Conservation (phyloP, 768 basidiomycete species). For the Amanita jacksonii region DNA sequence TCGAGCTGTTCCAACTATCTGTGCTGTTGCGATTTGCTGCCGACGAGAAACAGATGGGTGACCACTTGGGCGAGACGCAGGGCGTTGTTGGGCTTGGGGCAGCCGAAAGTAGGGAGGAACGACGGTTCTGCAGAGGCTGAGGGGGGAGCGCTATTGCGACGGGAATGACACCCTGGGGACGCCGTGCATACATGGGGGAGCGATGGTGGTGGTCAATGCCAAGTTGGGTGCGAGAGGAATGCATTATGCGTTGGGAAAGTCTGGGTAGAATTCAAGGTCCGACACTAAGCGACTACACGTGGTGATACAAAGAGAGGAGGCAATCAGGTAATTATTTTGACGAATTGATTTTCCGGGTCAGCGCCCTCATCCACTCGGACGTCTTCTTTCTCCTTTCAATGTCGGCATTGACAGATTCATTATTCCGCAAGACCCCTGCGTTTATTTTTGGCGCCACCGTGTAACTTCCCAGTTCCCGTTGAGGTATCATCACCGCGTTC, state of each 20-base stretch:
- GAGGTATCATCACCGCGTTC: conserved; percentile 80
- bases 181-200: conserved; percentile 41
- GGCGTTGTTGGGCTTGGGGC: conserved; percentile 52
- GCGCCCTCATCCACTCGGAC: conserved; percentile 57
- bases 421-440: conserved; percentile 40
- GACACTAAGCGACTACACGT: conserved; percentile 7
- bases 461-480: conserved; percentile 66
- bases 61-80: conserved; percentile 42
- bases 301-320: conserved; percentile 3
- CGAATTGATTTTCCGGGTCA: conserved; percentile 41
- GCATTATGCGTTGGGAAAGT: conserved; percentile 6
- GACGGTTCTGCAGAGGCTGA: conserved; percentile 40
- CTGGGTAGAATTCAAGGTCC: conserved; percentile 3
- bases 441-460: conserved; percentile 65
- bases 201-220: conserved; percentile 13
- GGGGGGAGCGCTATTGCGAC: conserved; percentile 58
- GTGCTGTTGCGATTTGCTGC: conserved; percentile 57
- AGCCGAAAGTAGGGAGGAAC: conserved; percentile 41
- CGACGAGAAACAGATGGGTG: conserved; percentile 41
- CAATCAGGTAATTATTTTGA: background rate
- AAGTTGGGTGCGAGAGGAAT: conserved; percentile 5
- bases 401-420: conserved; percentile 61
- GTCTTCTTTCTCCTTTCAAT: conserved; percentile 66
- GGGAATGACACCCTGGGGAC: conserved; percentile 37
- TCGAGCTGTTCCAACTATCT: conserved; percentile 82